phyloP scores from a whole-genome alignment of 352 stramenopile genomes.

The Phytophthora hybrid region DNA sequence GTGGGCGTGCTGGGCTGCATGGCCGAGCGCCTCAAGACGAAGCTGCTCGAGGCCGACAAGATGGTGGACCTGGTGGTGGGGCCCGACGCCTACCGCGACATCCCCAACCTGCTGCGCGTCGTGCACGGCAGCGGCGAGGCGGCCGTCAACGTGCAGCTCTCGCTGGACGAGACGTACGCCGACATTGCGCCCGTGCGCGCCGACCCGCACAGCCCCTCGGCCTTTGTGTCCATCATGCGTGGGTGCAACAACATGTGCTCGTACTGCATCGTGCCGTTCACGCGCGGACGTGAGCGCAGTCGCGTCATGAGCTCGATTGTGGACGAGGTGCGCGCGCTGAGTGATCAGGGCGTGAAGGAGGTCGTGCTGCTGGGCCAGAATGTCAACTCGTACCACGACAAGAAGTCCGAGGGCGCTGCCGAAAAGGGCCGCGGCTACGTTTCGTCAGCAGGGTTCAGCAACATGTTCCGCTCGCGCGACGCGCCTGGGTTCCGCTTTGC shows the following conservation, averaged over 20 bases:
- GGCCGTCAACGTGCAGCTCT: conserved; percentile 97
- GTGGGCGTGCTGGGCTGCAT: conserved; percentile 99
- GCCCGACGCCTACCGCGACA: conserved; percentile 98
- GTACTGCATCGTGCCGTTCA: conserved; percentile 99
- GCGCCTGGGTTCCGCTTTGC: conserved; percentile 96
- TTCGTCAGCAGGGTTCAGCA: conserved; percentile 93
- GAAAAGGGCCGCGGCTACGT: conserved; percentile 82
- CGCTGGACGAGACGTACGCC: conserved; percentile 98
- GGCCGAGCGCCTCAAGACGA: conserved; percentile 98
- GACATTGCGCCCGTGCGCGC: conserved; percentile 96
- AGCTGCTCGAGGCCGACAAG: conserved; percentile 95
- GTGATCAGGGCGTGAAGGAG: conserved; percentile 96
- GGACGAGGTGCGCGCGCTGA: conserved; percentile 92
- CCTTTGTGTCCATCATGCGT: conserved; percentile 99
- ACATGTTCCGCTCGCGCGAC: conserved; percentile 93
- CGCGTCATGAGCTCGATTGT: conserved; percentile 94
- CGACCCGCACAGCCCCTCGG: conserved; percentile 85
- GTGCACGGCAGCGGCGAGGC: conserved; percentile 74
- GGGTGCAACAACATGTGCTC: conserved; percentile 99
- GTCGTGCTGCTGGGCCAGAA: conserved; percentile 99
- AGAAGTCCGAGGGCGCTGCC: conserved; percentile 70
- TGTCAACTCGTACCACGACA: conserved; percentile 99
- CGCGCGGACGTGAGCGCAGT: conserved; percentile 95
- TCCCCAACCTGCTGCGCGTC: conserved; percentile 94
- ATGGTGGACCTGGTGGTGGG: conserved; percentile 98